phyloP scores from a whole-genome alignment of 176 grass and related monocot species.

The Saccharum officinarum region DNA sequence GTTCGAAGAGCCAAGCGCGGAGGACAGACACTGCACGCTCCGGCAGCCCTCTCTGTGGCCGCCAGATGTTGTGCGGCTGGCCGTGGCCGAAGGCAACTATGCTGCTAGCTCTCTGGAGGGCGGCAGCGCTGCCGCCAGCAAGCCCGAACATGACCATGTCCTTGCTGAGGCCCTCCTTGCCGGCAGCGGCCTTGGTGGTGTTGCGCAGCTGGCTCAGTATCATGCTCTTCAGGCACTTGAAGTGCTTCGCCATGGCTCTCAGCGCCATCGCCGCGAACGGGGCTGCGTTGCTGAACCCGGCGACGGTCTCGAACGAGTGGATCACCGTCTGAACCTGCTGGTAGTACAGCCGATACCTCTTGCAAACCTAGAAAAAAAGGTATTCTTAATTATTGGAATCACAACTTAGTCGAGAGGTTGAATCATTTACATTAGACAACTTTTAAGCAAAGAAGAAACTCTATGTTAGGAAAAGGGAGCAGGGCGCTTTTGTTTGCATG shows the following conservation, averaged over 20 bases:
- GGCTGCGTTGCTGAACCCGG: slow-evolving; percentile 69
- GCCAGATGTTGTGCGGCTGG: slow-evolving; percentile 84
- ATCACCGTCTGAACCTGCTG: slow-evolving; percentile 83
- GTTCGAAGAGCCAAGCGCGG: slow-evolving; percentile 91
- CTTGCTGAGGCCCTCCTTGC: slow-evolving; percentile 48
- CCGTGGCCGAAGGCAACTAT: slow-evolving; percentile 56
- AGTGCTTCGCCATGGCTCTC: slow-evolving; percentile 78
- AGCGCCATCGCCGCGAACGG: slow-evolving; percentile 63
- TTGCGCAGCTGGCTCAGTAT: slow-evolving; percentile 72
- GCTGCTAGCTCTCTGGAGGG: slow-evolving; percentile 45
- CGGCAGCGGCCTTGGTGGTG: slow-evolving; percentile 45
- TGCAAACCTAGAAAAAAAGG: slow-evolving; percentile 48
- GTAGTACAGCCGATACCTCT: slow-evolving; percentile 83
- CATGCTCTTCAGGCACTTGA: slow-evolving; percentile 74
- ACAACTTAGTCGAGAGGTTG: not conserved
- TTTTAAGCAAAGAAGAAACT: slow-evolving; percentile 3
- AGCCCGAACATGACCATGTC: slow-evolving; percentile 67
- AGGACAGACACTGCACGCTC: slow-evolving; percentile 89
- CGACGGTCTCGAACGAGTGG: slow-evolving; percentile 77
- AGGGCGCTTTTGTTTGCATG: slow-evolving; percentile 32
- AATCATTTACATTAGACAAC: not conserved
- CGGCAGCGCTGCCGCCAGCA: slow-evolving; percentile 22
- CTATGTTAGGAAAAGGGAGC: slow-evolving; percentile 19
- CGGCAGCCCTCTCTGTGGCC: slow-evolving; percentile 87
- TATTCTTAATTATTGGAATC: not conserved